Base-by-base conservation (phyloP, 2,329 filamentous ascomycete species). In the Penicillium sp. region DNA sequence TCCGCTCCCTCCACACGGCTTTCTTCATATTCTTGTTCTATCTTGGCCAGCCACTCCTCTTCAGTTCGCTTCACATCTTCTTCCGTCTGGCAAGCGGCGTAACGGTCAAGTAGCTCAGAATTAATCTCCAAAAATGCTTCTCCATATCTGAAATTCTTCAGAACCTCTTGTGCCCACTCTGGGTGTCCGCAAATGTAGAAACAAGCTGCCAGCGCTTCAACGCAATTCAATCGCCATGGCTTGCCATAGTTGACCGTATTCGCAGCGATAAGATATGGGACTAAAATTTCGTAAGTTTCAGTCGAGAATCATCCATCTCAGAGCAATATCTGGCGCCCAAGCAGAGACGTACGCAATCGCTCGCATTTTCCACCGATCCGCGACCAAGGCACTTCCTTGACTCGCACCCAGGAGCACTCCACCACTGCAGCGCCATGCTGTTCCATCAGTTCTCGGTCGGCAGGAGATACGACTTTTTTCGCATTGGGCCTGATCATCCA, bases 211-310 rank as follows among this genome's bases (percentile, higher is more conserved):
- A 99, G 82, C 4, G 95, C 95, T 81, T 99, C 95, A 33, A 93
- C 95, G 71, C 95, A 99, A 77, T 99, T 99, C 64, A 99, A 77
- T 57, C 93, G 84, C 91, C 93, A 97, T 5, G 95, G 95, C 72
- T 92, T 91, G 62, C 95, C 95, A 79, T 99, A 99, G 80, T 99
- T 99, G 73, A 97, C 95, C 1, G 91, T 90, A 76, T 99, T 99
- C 52, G 95, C 95, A 6, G 95, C 95, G 53, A 99, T 93, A 7
- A 99, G 87, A 76, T 99, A 99, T 0, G 95, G 95, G 59, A 99
- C 80, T 80, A 57, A 35, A 22, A 2, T 57, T 2, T 51, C 14
- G 5, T 2, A 10, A 6, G 46, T 22, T 55, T 61, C 57, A 64
- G 38, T 52, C 30, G 14, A 22, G 26, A 19, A 16, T 10, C 19